Evolutionary conservation across 768 basidiomycete genomes (phyloP).

Genomic region (Calocera viscosa): DNA sequence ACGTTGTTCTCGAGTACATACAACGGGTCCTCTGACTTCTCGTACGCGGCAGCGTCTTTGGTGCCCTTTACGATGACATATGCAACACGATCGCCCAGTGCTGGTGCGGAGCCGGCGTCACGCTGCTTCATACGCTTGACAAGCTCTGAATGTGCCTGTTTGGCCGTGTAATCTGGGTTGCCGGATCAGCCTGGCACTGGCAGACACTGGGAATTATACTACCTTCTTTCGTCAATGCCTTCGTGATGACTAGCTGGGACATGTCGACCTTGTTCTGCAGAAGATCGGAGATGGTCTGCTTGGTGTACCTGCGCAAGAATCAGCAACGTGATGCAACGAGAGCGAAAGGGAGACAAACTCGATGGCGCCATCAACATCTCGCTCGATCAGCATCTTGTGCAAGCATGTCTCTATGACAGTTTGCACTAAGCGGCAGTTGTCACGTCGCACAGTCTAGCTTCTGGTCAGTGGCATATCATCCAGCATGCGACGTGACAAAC

Average conservation of each 20-base stretch:
- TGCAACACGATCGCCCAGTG: conserved; percentile 95
- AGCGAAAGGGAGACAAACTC: conserved; percentile 42
- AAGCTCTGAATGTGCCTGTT: conserved; percentile 93
- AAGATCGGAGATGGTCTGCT: conserved; percentile 84
- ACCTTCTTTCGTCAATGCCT: conserved; percentile 84
- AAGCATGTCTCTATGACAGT: conserved; percentile 97
- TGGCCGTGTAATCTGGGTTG: conserved; percentile 68
- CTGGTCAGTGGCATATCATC: neutral
- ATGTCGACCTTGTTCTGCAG: conserved; percentile 96
- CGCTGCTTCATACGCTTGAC: conserved; percentile 92
- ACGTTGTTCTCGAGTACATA: conserved; percentile 97
- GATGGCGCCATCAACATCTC: conserved; percentile 87
- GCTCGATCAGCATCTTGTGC: conserved; percentile 93
- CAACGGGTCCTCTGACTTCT: conserved; percentile 96
- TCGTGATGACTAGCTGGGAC: conserved; percentile 98
- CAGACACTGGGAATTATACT: neutral
- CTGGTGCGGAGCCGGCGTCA: conserved; percentile 93
- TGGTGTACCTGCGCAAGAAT: conserved; percentile 55
- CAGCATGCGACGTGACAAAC: conserved; percentile 32
- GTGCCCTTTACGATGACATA: conserved; percentile 97
- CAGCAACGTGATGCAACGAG: neutral
- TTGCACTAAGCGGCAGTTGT: conserved; percentile 96
- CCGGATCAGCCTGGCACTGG: neutral
- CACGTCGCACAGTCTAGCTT: conserved; percentile 82
- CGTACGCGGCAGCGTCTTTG: conserved; percentile 94